phyloP scores from a whole-genome alignment of 2,329 filamentous ascomycete species.

The Nigrograna mackinnonii region DNA sequence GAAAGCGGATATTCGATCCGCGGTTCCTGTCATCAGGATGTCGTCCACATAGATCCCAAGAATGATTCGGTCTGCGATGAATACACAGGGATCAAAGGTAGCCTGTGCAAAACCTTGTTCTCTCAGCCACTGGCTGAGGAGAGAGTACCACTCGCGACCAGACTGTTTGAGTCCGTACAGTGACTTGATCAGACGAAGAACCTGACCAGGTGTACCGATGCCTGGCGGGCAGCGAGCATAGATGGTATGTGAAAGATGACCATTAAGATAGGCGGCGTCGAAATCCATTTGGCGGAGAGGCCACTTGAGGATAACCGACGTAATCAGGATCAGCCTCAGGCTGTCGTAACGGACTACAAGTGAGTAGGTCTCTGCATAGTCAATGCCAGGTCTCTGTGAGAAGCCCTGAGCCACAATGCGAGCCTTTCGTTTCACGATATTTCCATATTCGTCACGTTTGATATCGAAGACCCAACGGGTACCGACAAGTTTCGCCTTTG shows the following conservation, averaged over 20 bases:
- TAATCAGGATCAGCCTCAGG: slow-evolving; percentile 4
- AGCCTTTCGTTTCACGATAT: slow-evolving; percentile 8
- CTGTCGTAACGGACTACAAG: slow-evolving; percentile 9
- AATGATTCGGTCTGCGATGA: slow-evolving; percentile 1
- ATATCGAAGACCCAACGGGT: slow-evolving; percentile 10
- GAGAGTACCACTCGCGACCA: neutral
- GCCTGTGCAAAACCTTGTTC: neutral
- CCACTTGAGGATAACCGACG: neutral
- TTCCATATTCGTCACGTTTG: slow-evolving; percentile 5
- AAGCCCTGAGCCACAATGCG: slow-evolving; percentile 9
- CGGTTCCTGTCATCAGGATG: slow-evolving; percentile 5
- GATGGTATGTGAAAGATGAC: slow-evolving; percentile 2
- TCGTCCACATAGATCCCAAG: slow-evolving; percentile 17
- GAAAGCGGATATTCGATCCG: neutral
- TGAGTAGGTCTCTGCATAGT: slow-evolving; percentile 11
- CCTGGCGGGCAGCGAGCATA: slow-evolving; percentile 3
- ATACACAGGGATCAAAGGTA: neutral
- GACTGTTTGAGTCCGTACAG: neutral
- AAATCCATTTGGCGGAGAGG: slow-evolving; percentile 8
- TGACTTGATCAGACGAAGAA: neutral
- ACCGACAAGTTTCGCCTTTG: slow-evolving; percentile 4
- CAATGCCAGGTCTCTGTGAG: slow-evolving; percentile 8
- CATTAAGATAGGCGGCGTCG: slow-evolving; percentile 10
- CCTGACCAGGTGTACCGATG: neutral
- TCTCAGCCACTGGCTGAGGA: neutral